Conservation (phyloP, 345 rosid genomes). For the Eucalyptus sp. region DNA sequence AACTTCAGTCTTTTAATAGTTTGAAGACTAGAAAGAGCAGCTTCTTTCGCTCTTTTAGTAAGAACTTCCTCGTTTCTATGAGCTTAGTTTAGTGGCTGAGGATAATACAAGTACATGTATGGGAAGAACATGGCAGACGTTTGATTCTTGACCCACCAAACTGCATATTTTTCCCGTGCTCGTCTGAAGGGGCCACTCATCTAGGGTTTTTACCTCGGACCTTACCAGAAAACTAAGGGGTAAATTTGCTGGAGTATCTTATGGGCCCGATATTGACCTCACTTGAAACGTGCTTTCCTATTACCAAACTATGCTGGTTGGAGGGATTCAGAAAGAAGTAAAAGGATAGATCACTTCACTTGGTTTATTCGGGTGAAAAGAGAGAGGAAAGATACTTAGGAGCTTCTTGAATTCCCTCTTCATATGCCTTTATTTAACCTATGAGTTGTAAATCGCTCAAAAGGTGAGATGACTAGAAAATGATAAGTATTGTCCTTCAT, state of each 20-base stretch:
- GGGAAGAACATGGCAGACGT: not conserved
- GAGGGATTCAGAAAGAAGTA: not conserved
- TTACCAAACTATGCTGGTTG: not conserved
- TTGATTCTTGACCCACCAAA: not conserved
- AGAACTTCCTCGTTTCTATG: not conserved
- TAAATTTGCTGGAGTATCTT: not conserved
- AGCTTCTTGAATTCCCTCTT: not conserved
- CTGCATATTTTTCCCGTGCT: not conserved
- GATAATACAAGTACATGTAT: not conserved
- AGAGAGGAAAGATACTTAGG: not conserved
- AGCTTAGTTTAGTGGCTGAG: not conserved
- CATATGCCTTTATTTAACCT: not conserved
- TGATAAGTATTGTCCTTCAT: not conserved
- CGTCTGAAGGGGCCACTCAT: not conserved
- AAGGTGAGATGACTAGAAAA: not conserved
- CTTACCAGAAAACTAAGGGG: not conserved
- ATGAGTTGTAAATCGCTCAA: not conserved
- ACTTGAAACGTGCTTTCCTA: not conserved
- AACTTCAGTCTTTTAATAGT: not conserved
- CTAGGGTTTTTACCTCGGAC: not conserved
- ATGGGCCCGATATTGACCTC: not conserved
- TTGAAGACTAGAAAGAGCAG: not conserved
- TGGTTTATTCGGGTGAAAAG: not conserved
- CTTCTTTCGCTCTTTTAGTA: not conserved
- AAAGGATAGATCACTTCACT: not conserved